These are phyloP conservation scores for Hordeum pubiflorum DNA, from an alignment of 202 grass and related monocot species.

Conservation along the genomic window DNA sequence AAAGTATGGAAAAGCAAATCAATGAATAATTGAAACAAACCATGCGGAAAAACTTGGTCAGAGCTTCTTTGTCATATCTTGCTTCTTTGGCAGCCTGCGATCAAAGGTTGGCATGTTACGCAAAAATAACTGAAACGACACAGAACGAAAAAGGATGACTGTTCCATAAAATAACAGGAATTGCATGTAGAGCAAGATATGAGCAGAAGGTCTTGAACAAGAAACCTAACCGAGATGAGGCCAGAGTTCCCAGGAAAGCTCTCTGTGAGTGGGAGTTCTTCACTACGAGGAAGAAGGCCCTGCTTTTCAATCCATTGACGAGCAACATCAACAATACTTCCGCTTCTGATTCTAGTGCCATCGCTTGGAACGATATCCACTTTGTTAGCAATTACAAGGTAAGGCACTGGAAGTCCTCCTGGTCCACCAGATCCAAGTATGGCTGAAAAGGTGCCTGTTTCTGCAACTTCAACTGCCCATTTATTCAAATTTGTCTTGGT, in stretches of 20 bases:
- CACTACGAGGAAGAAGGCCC: slow-evolving; percentile 62
- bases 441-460: slow-evolving; percentile 72
- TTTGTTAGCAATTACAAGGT: slow-evolving; percentile 88
- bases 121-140: neutral
- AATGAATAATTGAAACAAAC: slow-evolving; percentile 36
- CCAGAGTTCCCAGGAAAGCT: slow-evolving; percentile 72
- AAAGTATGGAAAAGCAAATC: slow-evolving; percentile 10
- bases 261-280: slow-evolving; percentile 74
- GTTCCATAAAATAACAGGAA: neutral
- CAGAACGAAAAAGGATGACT: neutral
- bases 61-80: slow-evolving; percentile 93
- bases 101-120: neutral
- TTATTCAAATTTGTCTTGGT: slow-evolving; percentile 81
- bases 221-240: slow-evolving; percentile 72
- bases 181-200: neutral
- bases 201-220: neutral
- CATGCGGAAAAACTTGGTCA: slow-evolving; percentile 90
- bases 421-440: slow-evolving; percentile 72
- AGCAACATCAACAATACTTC: slow-evolving; percentile 77
- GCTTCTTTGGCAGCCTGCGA: slow-evolving; percentile 84
- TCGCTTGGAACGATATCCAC: slow-evolving; percentile 56
- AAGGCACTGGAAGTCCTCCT: slow-evolving; percentile 87
- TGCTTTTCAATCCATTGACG: slow-evolving; percentile 89
- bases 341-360: slow-evolving; percentile 54
- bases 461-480: slow-evolving; percentile 77